Evolutionary conservation across 2,329 filamentous ascomycete genomes (phyloP).

Genomic region (Daldinia sp.): DNA sequence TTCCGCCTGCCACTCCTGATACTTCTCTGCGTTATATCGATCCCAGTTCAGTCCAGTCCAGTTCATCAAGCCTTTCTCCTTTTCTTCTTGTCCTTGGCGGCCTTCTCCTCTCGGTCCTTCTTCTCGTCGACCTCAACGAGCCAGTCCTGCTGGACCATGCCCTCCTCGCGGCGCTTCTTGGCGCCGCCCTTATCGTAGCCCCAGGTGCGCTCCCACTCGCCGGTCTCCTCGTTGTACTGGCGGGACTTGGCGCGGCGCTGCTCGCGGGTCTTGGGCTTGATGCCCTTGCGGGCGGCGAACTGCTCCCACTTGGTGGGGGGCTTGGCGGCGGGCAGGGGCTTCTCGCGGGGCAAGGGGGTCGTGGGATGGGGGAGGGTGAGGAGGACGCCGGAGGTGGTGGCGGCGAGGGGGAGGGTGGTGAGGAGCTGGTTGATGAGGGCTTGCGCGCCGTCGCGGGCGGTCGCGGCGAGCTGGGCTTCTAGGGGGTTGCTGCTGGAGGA

Average conservation of each 20-base stretch:
- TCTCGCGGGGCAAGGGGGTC: slow-evolving; percentile 87
- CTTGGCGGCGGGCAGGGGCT: slow-evolving; percentile 86
- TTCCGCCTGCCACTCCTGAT: background rate
- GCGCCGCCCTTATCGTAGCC: slow-evolving; percentile 69
- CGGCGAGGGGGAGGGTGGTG: slow-evolving; percentile 83
- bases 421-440: slow-evolving; percentile 96
- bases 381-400: slow-evolving; percentile 77
- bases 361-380: slow-evolving; percentile 78
- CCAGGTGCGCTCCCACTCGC: slow-evolving; percentile 95
- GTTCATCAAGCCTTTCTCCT: slow-evolving; percentile 38
- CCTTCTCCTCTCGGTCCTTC: slow-evolving; percentile 54
- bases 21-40: background rate
- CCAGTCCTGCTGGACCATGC: slow-evolving; percentile 78
- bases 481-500: slow-evolving; percentile 59
- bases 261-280: slow-evolving; percentile 87
- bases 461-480: slow-evolving; percentile 76
- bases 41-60: background rate
- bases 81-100: slow-evolving; percentile 41
- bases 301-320: slow-evolving; percentile 93
- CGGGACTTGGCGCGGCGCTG: slow-evolving; percentile 76
- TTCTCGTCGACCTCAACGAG: slow-evolving; percentile 90
- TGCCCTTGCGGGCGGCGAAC: slow-evolving; percentile 97
- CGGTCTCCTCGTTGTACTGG: slow-evolving; percentile 84
- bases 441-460: slow-evolving; percentile 91
- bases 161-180: slow-evolving; percentile 87